Evolutionary conservation across 768 basidiomycete genomes (phyloP), one percentile per base, ranked within the genome.

Genomic region (Termitomyces sp.): DNA sequence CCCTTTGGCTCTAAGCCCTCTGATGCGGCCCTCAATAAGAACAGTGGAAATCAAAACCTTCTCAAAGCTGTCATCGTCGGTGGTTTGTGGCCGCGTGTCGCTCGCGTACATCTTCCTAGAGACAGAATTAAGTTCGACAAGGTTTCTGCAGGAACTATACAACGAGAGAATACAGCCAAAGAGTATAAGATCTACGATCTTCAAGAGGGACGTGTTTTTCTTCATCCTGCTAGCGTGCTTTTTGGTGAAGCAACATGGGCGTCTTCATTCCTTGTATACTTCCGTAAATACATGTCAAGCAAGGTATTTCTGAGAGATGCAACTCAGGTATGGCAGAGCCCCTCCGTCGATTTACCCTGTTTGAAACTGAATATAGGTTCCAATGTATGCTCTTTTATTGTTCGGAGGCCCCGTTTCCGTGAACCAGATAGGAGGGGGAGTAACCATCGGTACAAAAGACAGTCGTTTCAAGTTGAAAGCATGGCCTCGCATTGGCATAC

Each of bases 401-500:
- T 93, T 96, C 61, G 93, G 93, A 2, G 93, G 92, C 0, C 74
- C 78, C 5, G 83, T 97, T 17, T 70, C 81, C 5, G 82, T 93
- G 51, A 86, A 94, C 61, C 90, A 93, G 61, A 77, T 92, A 42
- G 81, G 76, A 10, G 90, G 91, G n/a, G 90, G 88, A 0, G 67
- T 95, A 41, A 81, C 78, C 4, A 69, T 90, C 32, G 81, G 81
- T 7, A 77, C 70, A 15, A 80, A 77, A 44, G 78, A 80, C 22
- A 72, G 73, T 24, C 65, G 61, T 5, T 70, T 97, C 55, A 85
- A 80, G 62, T 66, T 96, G 58, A 82, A 78, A 53, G 90, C 92
- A 0, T 90, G 87, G 82, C 89, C 94, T n/a, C 80, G 93, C 9
- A 95, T 96, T 47, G 93, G 93, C 2, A 84, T 93, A 11, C 77